A percentile compares a stretch with the other conserved stretches of the same genome.
Evolutionary conservation across 2,329 filamentous ascomycete genomes (phyloP).

Genomic region (Colletotrichum tropicicola): DNA sequence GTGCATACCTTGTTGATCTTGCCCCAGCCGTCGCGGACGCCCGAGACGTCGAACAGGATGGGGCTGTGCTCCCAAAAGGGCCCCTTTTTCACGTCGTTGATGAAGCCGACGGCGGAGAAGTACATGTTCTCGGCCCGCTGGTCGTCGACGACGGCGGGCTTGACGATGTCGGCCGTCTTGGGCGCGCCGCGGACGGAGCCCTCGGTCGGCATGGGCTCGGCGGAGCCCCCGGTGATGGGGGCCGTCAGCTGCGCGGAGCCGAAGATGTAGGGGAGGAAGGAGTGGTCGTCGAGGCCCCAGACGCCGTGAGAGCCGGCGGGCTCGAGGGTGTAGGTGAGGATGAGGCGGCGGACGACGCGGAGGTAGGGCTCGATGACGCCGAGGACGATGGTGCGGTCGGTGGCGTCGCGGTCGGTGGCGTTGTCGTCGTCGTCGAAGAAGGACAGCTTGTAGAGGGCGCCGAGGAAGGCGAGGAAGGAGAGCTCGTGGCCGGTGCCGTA

Average conservation of each 20-base stretch:
- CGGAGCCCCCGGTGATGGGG: slow-evolving; percentile 68
- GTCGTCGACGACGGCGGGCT: slow-evolving; percentile 68
- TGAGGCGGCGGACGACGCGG: slow-evolving; percentile 81
- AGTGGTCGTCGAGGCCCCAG: slow-evolving; percentile 98
- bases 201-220: slow-evolving; percentile 75
- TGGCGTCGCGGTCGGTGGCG: slow-evolving; percentile 47
- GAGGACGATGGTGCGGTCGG: slow-evolving; percentile 84
- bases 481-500: slow-evolving; percentile 97
- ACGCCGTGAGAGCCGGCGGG: slow-evolving; percentile 96
- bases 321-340: slow-evolving; percentile 91
- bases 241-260: slow-evolving; percentile 90
- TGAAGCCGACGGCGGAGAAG: slow-evolving; percentile 95
- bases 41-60: slow-evolving; percentile 92
- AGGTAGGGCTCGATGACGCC: slow-evolving; percentile 88
- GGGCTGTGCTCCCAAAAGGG: slow-evolving; percentile 97
- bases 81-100: slow-evolving; percentile 94
- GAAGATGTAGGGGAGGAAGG: slow-evolving; percentile 92
- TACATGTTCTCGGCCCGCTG: slow-evolving; percentile 82
- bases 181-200: slow-evolving; percentile 80
- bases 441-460: slow-evolving; percentile 88
- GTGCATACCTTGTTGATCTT: slow-evolving; percentile 86
- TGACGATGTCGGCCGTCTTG: slow-evolving; percentile 74
- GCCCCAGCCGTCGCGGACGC: slow-evolving; percentile 91
- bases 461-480: slow-evolving; percentile 92
- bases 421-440: slow-evolving; percentile 63